Conservation (phyloP, 331 rosid species). For the Dryas integrifolia region DNA sequence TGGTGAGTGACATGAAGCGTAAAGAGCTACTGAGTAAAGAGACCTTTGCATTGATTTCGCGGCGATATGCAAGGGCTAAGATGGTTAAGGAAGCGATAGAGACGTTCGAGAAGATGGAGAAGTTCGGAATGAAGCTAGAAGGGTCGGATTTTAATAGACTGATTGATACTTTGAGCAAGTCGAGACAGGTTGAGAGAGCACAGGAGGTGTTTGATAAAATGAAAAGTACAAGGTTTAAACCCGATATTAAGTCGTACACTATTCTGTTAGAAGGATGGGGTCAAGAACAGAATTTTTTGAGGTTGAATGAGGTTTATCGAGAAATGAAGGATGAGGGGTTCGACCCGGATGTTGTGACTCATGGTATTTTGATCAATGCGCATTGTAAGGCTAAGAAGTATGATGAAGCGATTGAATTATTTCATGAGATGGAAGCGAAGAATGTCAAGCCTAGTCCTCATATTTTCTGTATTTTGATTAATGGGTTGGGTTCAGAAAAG, state of each 20-base stretch:
- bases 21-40: conserved; percentile 51
- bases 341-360: conserved; percentile 69
- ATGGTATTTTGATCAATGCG: conserved; percentile 69
- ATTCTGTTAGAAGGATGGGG: conserved; percentile 88
- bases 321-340: conserved; percentile 71
- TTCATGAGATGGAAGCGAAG: conserved; percentile 53
- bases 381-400: conserved; percentile 58
- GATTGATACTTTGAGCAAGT: conserved; percentile 62
- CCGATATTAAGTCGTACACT: conserved; percentile 76
- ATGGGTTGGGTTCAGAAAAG: conserved; percentile 68
- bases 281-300: conserved; percentile 58
- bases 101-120: conserved; percentile 70
- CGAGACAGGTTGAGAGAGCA: conserved; percentile 55
- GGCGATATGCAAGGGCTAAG: conserved; percentile 65
- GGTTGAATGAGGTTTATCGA: conserved; percentile 64
- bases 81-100: conserved; percentile 54
- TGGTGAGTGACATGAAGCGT: conserved; percentile 67
- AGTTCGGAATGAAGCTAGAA: conserved; percentile 52
- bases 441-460: conserved; percentile 64
- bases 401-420: conserved; percentile 59
- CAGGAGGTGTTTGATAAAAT: conserved; percentile 78
- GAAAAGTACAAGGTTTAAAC: conserved; percentile 49
- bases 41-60: conserved; percentile 58
- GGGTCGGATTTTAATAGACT: conserved; percentile 62
- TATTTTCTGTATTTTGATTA: conserved; percentile 70